These are phyloP conservation scores for Claviceps africana DNA, from an alignment of 2,329 filamentous ascomycete genomes.

Conservation along the genomic window DNA sequence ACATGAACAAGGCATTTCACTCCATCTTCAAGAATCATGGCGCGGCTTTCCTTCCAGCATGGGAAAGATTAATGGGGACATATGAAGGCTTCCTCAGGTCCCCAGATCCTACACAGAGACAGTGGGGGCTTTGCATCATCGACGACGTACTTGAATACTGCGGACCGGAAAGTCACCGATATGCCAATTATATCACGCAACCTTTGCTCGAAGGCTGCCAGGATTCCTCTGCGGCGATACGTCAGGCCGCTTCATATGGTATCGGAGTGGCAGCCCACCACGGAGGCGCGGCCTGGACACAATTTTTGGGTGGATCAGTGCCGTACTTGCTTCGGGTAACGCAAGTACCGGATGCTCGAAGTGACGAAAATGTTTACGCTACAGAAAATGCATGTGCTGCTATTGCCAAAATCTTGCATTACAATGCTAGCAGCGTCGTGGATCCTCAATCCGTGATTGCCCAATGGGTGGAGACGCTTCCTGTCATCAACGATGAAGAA, in stretches of 20 bases:
- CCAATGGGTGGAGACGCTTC: conserved; percentile 86
- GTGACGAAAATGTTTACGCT: conserved; percentile 88
- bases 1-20: conserved; percentile 99
- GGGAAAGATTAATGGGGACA: conserved; percentile 73
- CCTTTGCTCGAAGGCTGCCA: conserved; percentile 77
- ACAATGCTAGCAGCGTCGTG: conserved; percentile 61
- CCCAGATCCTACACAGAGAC: conserved; percentile 74
- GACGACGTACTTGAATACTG: conserved; percentile 98
- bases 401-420: conserved; percentile 93
- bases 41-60: conserved; percentile 66
- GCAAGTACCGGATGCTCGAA: conserved; percentile 65
- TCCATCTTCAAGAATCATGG: conserved; percentile 97
- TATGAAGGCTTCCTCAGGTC: conserved; percentile 78
- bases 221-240: conserved; percentile 76
- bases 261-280: conserved; percentile 91
- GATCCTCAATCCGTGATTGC: conserved; percentile 62
- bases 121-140: conserved; percentile 98
- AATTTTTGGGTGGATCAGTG: conserved; percentile 69
- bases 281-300: conserved; percentile 73
- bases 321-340: conserved; percentile 76
- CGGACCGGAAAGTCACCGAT: conserved; percentile 74
- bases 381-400: conserved; percentile 95
- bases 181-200: conserved; percentile 72
- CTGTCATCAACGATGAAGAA: conserved; percentile 90
- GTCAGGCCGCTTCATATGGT: conserved; percentile 91